Base-by-base conservation (phyloP, 495 filamentous ascomycete genomes). In the Aspergillus nidulans region DNA sequence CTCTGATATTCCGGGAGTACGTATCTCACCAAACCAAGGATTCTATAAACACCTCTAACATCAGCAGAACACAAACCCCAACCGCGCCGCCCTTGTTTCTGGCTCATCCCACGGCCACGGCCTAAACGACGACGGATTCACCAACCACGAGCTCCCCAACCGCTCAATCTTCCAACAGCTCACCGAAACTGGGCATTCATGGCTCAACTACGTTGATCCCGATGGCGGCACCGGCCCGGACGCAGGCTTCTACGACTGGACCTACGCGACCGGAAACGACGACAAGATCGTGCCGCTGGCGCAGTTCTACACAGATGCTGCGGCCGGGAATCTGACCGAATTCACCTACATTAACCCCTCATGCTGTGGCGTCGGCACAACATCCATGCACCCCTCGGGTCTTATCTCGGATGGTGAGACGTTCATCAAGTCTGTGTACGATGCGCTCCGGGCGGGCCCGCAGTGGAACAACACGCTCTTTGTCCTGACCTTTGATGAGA, bases 141-240 rank as follows among this genome's bases (percentile, higher is more conserved):
- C 57, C 40, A 51, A 52, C 4, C 63, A 69, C 55, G 69, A 64
- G n/a, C 57, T 79, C 9, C 65, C 65, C 13, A 71, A 76, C 44
- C 66, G 65, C 39, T 71, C 65, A 42, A 74, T 80, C 51, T 80
- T 81, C 68, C 68, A 80, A 60, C 69, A 74, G 25, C 63, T 76
- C n/a, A 67, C 63, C 26, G 71, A 77, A 49, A 70, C 64, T 16
- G 58, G 57, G 59, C 66, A 73, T 55, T 65, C 68, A 12, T 81
- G 77, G 78, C 69, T 69, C 57, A 80, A 81, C 70, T 79, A 80
- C 66, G 69, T 78, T 64, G 69, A 71, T 59, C 70, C 71, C 60
- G 66, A 54, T 53, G 62, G 53, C 36, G 72, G 68, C 63, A 60
- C 65, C 1, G 60, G 57, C n/a, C 60, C 70, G 0, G 73, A 74